Percentiles rank a stretch among this genome's conserved stretches.
These are phyloP conservation scores for Colletotrichum cuscutae DNA, from an alignment of 2,329 filamentous ascomycete genomes.

Conservation along the genomic window DNA sequence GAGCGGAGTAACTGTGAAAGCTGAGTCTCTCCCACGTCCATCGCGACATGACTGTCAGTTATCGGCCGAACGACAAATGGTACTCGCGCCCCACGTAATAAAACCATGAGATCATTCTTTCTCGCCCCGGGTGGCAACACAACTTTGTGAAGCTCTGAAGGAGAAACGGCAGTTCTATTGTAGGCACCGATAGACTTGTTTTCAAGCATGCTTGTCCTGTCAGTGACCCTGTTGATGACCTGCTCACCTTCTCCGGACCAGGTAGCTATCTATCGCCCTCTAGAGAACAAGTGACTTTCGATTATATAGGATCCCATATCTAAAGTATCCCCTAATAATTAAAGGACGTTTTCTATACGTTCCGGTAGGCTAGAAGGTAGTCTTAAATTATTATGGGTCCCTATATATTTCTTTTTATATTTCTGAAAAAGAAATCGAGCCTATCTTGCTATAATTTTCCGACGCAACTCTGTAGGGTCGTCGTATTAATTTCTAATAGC, in stretches of 20 bases:
- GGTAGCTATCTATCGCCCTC: background rate
- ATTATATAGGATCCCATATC: background rate
- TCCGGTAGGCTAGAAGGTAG: background rate
- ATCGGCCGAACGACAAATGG: background rate
- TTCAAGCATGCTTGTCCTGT: background rate
- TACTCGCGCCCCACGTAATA: background rate
- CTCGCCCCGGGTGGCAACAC: background rate
- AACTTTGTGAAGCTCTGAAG: background rate
- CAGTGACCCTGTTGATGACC: background rate
- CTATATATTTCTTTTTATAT: background rate
- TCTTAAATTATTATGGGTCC: background rate
- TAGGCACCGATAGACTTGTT: background rate
- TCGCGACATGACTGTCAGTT: no score
- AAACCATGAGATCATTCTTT: background rate
- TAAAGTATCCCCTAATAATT: background rate
- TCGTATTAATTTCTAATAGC: background rate
- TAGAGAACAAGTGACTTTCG: background rate
- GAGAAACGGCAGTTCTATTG: background rate
- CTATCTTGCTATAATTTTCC: background rate
- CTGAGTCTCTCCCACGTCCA: no score
- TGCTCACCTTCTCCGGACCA: background rate
- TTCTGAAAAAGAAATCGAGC: background rate
- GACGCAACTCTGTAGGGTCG: background rate
- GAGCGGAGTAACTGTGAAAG: no score
- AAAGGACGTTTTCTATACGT: background rate